Evolutionary conservation across 2,329 filamentous ascomycete species (phyloP), one percentile per base, ranked within the genome.

Genomic region (Conoideocrella luteorostrata): DNA sequence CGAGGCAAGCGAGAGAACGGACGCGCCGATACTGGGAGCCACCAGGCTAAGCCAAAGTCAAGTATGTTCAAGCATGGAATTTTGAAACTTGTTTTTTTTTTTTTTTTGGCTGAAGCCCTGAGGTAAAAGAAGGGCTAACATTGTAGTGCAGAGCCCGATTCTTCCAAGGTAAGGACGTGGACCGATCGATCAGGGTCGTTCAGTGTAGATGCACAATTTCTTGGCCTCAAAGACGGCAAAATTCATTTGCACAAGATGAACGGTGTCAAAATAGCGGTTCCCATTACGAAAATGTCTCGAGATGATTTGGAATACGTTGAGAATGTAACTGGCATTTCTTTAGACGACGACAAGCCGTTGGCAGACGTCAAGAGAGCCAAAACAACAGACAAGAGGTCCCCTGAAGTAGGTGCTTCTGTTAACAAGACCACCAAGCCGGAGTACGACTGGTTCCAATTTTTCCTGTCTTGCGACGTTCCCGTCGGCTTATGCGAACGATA

Each of bases 391-490:
- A 61, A 59, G 43, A 54, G 48, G 46, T 39, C 34, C 39, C 52
- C 59, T 26, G 64, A 65, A 32, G 70, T 77, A 7, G 84, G 84
- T 11, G 82, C 78, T n/a, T 75, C 75, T 2, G 69, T 88, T 24
- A 75, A 84, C 51, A 68, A 71, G 37, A 62, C 67, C 18, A 71
- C 75, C 57, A 84, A 82, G 63, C 74, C 85, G 1, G 84, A 93
- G 38, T 95, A 97, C 61, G 93, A 98, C 62, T 98, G 93, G 93
- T 98, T 98, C 58, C 89, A 96, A 60, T 97, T 98, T 69, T 98
- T 98, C 73, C 70, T 98, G 32, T 82, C 83, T 50, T 94, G 89
- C 61, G 91, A 95, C 37, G 88, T 97, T 55, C 85, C 89, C 35
- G 87, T 91, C 39, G 88, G 94, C 46, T 82, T 95, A 36, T 98